Evolutionary conservation across 176 grass and related monocot species (phyloP).

Genomic region (Musa beccarii): DNA sequence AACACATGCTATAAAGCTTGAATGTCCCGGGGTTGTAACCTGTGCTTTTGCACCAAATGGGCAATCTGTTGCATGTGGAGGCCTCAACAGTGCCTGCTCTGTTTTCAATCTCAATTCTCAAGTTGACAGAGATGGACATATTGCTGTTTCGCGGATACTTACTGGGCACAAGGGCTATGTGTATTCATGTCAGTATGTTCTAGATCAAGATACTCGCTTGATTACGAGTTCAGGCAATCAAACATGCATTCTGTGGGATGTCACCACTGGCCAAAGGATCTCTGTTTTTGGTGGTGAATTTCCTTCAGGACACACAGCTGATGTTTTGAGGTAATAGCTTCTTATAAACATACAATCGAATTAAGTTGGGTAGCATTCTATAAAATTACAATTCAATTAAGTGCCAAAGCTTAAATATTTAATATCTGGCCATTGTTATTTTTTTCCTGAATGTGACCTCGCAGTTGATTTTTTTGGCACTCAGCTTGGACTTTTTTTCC

Average conservation of each 20-base stretch:
- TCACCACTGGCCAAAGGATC: conserved; percentile 90
- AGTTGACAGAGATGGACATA: conserved; percentile 80
- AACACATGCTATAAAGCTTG: conserved; percentile 96
- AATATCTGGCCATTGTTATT: neutral
- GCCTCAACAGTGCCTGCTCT: conserved; percentile 97
- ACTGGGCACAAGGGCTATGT: conserved; percentile 96
- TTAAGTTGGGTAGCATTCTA: neutral
- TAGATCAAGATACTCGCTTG: conserved; percentile 74
- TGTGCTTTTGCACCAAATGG: conserved; percentile 97
- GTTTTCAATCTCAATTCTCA: conserved; percentile 91
- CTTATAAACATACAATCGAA: neutral
- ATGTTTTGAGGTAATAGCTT: conserved; percentile 58
- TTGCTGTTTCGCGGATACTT: conserved; percentile 70
- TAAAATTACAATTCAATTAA: neutral
- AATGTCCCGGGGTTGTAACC: conserved; percentile 92
- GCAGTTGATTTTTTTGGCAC: no score
- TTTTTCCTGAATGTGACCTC: neutral
- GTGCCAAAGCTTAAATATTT: neutral
- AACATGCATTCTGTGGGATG: conserved; percentile 89
- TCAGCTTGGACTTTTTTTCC: no score
- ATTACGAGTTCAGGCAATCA: conserved; percentile 91
- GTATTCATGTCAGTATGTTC: conserved; percentile 90
- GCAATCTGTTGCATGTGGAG: conserved; percentile 89
- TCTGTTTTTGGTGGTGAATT: conserved; percentile 98
- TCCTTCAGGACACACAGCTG: conserved; percentile 94